Conservation (phyloP, 2,329 filamentous ascomycete species). For the Fusarium sp. region DNA sequence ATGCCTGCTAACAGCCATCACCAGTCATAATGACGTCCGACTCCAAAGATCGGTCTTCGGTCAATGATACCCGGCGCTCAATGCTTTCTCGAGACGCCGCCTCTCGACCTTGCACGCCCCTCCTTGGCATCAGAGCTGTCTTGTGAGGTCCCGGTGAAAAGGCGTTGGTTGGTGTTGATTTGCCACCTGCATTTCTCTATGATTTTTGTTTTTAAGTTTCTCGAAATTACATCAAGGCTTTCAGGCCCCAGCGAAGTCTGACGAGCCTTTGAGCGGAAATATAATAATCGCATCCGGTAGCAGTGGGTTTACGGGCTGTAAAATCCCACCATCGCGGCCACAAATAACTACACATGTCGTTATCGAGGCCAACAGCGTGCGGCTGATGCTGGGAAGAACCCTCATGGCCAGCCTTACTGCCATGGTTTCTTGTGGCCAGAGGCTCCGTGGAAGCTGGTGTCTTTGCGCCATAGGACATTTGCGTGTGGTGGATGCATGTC, state of each 20-base stretch:
- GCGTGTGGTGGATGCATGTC: slow-evolving; percentile 21
- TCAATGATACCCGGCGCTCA: slow-evolving; percentile 70
- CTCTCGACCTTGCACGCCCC: slow-evolving; percentile 45
- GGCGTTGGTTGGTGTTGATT: slow-evolving; percentile 53
- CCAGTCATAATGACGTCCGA: slow-evolving; percentile 68
- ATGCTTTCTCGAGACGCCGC: slow-evolving; percentile 60
- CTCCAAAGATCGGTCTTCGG: slow-evolving; percentile 42
- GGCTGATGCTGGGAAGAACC: slow-evolving; percentile 2
- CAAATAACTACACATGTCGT: slow-evolving; percentile 4
- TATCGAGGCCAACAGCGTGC: background rate
- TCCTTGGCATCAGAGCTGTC: slow-evolving; percentile 49
- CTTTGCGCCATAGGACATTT: slow-evolving; percentile 28
- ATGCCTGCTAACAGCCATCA: slow-evolving; percentile 88
- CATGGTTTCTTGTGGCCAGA: slow-evolving; percentile 27
- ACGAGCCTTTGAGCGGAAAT: slow-evolving; percentile 14
- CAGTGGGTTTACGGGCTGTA: background rate
- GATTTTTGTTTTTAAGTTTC: slow-evolving; percentile 33
- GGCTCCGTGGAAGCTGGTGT: slow-evolving; percentile 25
- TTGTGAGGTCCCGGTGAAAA: slow-evolving; percentile 56
- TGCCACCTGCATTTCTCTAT: slow-evolving; percentile 48
- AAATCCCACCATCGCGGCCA: slow-evolving; percentile 2
- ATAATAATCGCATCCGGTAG: slow-evolving; percentile 37
- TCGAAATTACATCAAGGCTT: slow-evolving; percentile 31
- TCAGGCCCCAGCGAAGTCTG: slow-evolving; percentile 26
- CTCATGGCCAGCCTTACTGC: slow-evolving; percentile 5